phyloP scores from a whole-genome alignment of 805 yeast species.

The Starmerella tilneyi region DNA sequence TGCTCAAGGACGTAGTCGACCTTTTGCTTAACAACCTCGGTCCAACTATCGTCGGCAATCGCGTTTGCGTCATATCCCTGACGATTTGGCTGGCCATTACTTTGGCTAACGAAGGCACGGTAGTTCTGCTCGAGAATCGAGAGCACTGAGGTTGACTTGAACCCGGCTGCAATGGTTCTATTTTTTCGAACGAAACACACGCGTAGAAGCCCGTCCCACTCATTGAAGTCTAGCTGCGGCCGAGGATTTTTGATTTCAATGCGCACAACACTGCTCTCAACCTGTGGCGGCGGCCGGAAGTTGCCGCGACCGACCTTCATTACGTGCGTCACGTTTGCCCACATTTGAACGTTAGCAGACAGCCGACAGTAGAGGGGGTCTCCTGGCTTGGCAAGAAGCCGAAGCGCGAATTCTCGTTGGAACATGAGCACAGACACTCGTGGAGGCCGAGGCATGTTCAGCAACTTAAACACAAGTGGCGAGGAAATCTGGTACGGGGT shows the following conservation, averaged over 20 bases:
- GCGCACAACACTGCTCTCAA: conserved; percentile 91
- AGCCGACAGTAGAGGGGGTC: conserved; percentile 84
- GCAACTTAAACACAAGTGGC: conserved; percentile 83
- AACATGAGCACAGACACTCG: conserved; percentile 93
- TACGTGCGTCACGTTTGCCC: conserved; percentile 97
- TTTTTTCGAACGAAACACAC: conserved; percentile 89
- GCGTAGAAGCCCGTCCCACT: conserved; percentile 93
- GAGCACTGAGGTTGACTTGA: conserved; percentile 68
- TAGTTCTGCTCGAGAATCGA: conserved; percentile 82
- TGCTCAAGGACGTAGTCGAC: conserved; percentile 64
- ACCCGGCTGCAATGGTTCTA: conserved; percentile 84
- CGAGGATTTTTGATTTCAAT: conserved; percentile 86
- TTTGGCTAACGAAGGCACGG: conserved; percentile 56
- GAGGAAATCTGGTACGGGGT: conserved; percentile 98
- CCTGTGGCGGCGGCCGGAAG: conserved; percentile 97
- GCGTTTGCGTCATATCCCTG: conserved; percentile 36
- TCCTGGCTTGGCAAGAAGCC: conserved; percentile 93
- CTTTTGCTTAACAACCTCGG: conserved; percentile 52
- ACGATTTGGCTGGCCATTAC: conserved; percentile 34
- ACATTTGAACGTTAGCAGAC: conserved; percentile 96
- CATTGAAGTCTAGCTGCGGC: conserved; percentile 86
- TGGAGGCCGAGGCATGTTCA: conserved; percentile 88
- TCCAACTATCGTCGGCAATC: conserved; percentile 31
- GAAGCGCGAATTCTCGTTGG: conserved; percentile 91
- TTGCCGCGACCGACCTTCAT: conserved; percentile 97